Conservation (phyloP, 345 rosid genomes). For the sweet orange (Citrus sinensis) region DNA sequence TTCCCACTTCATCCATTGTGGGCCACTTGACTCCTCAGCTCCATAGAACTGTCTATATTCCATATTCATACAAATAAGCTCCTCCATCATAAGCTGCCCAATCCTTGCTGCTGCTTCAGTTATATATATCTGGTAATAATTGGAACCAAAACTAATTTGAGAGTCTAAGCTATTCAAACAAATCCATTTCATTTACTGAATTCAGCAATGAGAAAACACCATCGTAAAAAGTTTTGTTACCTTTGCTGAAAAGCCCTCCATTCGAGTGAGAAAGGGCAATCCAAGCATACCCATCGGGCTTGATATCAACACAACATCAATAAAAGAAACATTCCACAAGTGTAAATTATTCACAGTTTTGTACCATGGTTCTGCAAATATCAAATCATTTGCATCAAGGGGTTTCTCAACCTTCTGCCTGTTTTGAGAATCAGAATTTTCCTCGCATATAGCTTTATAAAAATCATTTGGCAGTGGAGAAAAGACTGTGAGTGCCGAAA, state of each 20-base stretch:
- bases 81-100: slow-evolving; percentile 87
- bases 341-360: slow-evolving; percentile 69
- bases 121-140: slow-evolving; percentile 51
- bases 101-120: slow-evolving; percentile 73
- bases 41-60: slow-evolving; percentile 69
- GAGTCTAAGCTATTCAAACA: no score
- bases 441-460: slow-evolving; percentile 5
- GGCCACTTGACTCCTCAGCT: slow-evolving; percentile 36
- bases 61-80: slow-evolving; percentile 69
- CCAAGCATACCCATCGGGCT: slow-evolving; percentile 85
- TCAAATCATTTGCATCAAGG: slow-evolving; percentile 40
- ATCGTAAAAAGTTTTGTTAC: slow-evolving; percentile 22
- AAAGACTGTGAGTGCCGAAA: slow-evolving; percentile 61
- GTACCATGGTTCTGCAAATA: slow-evolving; percentile 75
- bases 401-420: slow-evolving; percentile 39
- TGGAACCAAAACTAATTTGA: slow-evolving; percentile 14
- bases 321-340: slow-evolving; percentile 71
- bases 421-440: slow-evolving; percentile 31
- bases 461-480: slow-evolving; percentile 50
- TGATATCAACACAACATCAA: slow-evolving; percentile 73
- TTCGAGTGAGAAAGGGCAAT: slow-evolving; percentile 68
- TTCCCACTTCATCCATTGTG: slow-evolving; percentile 70
- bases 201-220: neutral
- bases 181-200: no score
- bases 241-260: slow-evolving; percentile 68